phyloP scores from a whole-genome alignment of 176 grass and related monocot species.

The Puccinellia tenuiflora region DNA sequence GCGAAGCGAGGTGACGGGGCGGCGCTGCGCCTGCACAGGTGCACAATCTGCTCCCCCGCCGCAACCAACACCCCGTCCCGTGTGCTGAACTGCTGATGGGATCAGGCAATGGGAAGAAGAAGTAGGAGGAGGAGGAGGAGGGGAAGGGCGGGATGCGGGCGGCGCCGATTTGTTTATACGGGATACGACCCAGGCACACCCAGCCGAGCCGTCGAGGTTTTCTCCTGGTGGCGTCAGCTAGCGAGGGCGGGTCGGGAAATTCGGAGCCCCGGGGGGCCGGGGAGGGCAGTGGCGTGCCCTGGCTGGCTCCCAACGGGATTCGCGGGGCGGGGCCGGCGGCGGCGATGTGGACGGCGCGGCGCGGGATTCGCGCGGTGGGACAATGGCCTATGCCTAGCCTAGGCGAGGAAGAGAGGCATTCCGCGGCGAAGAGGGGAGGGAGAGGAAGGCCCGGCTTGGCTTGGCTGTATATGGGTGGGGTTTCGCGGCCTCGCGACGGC shows the following conservation, averaged over 20 bases:
- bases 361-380: background rate
- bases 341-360: background rate
- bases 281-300: background rate
- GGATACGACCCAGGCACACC: background rate
- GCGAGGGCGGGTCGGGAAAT: background rate
- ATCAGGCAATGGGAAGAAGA: background rate
- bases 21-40: background rate
- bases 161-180: background rate
- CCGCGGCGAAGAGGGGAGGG: background rate
- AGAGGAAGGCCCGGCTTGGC: background rate
- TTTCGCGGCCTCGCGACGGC: background rate
- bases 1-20: background rate
- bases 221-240: background rate
- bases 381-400: background rate
- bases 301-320: background rate
- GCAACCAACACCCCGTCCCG: background rate
- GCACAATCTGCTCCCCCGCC: background rate
- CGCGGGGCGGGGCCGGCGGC: background rate
- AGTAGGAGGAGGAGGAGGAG: background rate
- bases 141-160: background rate
- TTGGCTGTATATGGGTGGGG: background rate
- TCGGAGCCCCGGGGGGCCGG: background rate
- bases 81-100: background rate
- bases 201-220: background rate
- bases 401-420: background rate